phyloP scores from a whole-genome alignment of 1,284 basidiomycete species.

The Apiotrichum akiyoshidainum region DNA sequence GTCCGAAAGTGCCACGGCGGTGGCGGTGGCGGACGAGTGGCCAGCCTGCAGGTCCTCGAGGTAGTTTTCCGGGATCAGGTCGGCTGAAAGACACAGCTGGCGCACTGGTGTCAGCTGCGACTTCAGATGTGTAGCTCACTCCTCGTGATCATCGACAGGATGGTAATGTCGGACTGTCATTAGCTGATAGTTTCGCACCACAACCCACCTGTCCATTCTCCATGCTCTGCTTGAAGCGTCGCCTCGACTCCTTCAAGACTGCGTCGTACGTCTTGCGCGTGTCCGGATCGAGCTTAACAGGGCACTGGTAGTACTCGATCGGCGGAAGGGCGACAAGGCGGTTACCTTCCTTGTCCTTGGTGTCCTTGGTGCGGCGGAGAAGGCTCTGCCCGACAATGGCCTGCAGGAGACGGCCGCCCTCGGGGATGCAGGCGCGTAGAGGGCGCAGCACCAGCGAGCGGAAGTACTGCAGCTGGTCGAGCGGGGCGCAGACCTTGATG shows the following conservation, averaged over 20 bases:
- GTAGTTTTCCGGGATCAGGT: conserved; percentile 70
- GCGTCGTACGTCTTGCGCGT: conserved; percentile 72
- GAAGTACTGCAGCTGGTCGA: conserved; percentile 76
- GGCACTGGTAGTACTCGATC: conserved; percentile 53
- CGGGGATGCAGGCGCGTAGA: conserved; percentile 62
- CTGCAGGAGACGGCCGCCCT: conserved; percentile 69
- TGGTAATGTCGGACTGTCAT: conserved; percentile 54
- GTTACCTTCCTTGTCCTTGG: conserved; percentile 72
- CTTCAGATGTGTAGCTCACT: conserved; percentile 24
- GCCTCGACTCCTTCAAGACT: conserved; percentile 62
- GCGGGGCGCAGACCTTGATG: conserved; percentile 71
- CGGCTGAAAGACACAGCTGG: conserved; percentile 76
- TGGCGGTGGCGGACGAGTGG: not conserved
- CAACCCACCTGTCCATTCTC: conserved; percentile 32
- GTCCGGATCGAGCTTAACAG: conserved; percentile 65
- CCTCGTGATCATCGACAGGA: conserved; percentile 77
- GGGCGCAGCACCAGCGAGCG: conserved; percentile 70
- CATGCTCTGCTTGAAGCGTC: conserved; percentile 63
- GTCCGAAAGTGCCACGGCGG: conserved; percentile 23
- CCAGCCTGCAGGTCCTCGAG: conserved; percentile 60
- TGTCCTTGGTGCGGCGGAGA: conserved; percentile 81
- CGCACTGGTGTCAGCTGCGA: conserved; percentile 56
- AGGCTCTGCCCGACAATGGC: conserved; percentile 79
- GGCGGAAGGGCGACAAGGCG: conserved; percentile 70
- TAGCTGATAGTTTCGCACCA: not conserved